A percentile compares a stretch with the other conserved stretches of the same genome.
phyloP scores from a whole-genome alignment of 2,329 filamentous ascomycete genomes.

The Pseudocercospora fuligena region DNA sequence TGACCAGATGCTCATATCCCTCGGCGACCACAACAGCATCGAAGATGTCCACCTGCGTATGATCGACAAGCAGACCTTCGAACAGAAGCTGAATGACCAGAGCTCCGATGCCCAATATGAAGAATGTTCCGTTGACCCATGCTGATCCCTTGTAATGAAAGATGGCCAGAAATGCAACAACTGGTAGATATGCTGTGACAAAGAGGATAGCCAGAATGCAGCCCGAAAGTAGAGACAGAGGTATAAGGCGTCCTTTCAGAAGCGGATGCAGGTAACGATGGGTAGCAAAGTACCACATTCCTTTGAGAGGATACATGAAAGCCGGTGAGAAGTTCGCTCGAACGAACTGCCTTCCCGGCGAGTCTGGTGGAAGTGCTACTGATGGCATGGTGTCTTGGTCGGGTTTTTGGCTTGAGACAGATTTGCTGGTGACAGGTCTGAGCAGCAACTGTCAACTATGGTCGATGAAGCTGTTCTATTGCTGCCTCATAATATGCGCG shows the following conservation, averaged over 20 bases:
- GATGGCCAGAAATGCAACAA: slow-evolving; percentile 84
- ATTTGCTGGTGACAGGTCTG: too few species aligned
- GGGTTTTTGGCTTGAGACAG: background rate
- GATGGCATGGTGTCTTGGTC: slow-evolving; percentile 13
- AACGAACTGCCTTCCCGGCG: slow-evolving; percentile 30
- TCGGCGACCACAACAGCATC: slow-evolving; percentile 79
- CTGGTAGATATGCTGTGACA: slow-evolving; percentile 83
- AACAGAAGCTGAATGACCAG: slow-evolving; percentile 64
- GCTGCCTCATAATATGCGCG: background rate
- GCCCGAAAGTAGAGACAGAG: slow-evolving; percentile 78
- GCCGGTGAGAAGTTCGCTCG: slow-evolving; percentile 42
- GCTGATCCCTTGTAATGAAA: slow-evolving; percentile 79
- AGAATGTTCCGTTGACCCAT: slow-evolving; percentile 86
- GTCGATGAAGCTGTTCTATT: background rate
- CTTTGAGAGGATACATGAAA: slow-evolving; percentile 50
- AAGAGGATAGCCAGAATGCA: slow-evolving; percentile 87
- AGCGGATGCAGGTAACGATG: slow-evolving; percentile 84
- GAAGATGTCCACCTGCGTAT: slow-evolving; percentile 78
- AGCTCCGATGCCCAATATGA: slow-evolving; percentile 73
- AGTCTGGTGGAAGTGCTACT: slow-evolving; percentile 7
- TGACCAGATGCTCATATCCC: slow-evolving; percentile 71
- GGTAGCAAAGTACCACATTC: slow-evolving; percentile 79
- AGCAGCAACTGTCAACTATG: too few species aligned
- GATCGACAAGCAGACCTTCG: slow-evolving; percentile 64
- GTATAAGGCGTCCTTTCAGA: slow-evolving; percentile 76